Conservation (phyloP, 768 basidiomycete genomes). For the Termitomyces sp. region DNA sequence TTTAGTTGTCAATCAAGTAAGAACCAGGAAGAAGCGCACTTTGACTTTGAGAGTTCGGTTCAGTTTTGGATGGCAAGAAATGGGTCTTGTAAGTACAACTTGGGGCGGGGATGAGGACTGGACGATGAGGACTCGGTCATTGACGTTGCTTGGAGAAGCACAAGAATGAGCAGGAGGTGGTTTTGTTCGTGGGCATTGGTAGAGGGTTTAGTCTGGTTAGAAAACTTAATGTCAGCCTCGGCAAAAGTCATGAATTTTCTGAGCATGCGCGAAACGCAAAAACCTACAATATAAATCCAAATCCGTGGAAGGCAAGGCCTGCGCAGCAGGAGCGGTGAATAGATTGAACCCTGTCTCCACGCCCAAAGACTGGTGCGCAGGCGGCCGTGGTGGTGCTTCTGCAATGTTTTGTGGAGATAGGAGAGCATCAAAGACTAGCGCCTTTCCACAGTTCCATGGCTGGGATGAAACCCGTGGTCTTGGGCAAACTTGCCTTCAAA, state of each 20-base stretch:
- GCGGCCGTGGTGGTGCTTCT: slow-evolving; percentile 13
- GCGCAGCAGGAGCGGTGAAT: slow-evolving; percentile 1
- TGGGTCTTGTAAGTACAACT: not conserved
- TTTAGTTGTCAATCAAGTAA: no score
- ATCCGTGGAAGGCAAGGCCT: slow-evolving; percentile 36
- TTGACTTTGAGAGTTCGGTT: slow-evolving; percentile 17
- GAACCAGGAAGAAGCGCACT: slow-evolving; percentile 1
- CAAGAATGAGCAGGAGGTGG: slow-evolving; percentile 40
- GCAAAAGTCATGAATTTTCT: slow-evolving; percentile 7
- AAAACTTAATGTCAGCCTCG: slow-evolving; percentile 9
- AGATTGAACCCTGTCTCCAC: not conserved
- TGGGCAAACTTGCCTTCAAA: slow-evolving; percentile 23
- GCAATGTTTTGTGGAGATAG: slow-evolving; percentile 3
- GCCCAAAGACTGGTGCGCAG: slow-evolving; percentile 8
- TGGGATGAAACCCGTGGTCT: slow-evolving; percentile 15
- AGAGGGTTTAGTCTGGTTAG: slow-evolving; percentile 32
- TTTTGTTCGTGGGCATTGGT: slow-evolving; percentile 31
- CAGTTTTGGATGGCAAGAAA: slow-evolving; percentile 14
- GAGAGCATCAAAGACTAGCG: slow-evolving; percentile 12
- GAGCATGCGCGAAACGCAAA: not conserved
- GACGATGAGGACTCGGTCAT: no score
- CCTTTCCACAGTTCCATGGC: slow-evolving; percentile 13
- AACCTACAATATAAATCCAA: slow-evolving; percentile 53
- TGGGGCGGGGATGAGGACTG: not conserved
- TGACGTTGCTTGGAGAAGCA: slow-evolving; percentile 54